Evolutionary conservation across 2,329 filamentous ascomycete genomes (phyloP), one percentile per base, ranked within the genome.

Genomic region (Pseudocercospora vitis): DNA sequence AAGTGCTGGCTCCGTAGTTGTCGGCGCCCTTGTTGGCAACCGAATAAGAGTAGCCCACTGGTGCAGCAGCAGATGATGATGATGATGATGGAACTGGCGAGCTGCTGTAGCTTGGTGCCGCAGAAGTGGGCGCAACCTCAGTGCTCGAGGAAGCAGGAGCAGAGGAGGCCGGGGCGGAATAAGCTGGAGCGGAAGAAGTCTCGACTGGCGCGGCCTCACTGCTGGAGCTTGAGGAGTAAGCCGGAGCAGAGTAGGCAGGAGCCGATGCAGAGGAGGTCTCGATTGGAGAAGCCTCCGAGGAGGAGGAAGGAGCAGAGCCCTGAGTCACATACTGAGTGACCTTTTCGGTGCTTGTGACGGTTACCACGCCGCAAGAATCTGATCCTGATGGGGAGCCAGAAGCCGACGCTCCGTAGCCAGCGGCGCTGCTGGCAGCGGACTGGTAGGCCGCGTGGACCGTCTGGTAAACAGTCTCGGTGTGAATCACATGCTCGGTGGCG

Each of bases 281-380:
- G 32, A 48, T 46, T 29, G 51, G 57, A 42, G 53, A 49, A 35
- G 57, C 52, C 23, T 45, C 47, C 19, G 56, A 55, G 23, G 54
- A 47, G 28, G 42, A 45, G 28, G 48, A 23, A 18, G 50, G 46
- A 9, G 39, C 40, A 12, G 40, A 42, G 11, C 55, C 57, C 23
- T 53, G 51, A 24, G 59, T 60, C 23, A 61, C 52, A 29, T 61
- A 63, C 33, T 56, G 65, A 28, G 69, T 69, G 49, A 74, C 66
- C 26, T 73, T 73, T 46, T 74, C 69, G 54, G 70, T 70, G 57
- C 71, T 68, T 39, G 70, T 73, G 28, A 70, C 70, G 46, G 73
- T 75, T 37, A 74, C 68, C 51, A 67, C 68, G 50, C 70, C 64
- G 50, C 68, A 65, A 40, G 50, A 40, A n/a, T 53, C 49, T 7